Conservation (phyloP, 306 rosid species). For the Lathyrus tuberosus region DNA sequence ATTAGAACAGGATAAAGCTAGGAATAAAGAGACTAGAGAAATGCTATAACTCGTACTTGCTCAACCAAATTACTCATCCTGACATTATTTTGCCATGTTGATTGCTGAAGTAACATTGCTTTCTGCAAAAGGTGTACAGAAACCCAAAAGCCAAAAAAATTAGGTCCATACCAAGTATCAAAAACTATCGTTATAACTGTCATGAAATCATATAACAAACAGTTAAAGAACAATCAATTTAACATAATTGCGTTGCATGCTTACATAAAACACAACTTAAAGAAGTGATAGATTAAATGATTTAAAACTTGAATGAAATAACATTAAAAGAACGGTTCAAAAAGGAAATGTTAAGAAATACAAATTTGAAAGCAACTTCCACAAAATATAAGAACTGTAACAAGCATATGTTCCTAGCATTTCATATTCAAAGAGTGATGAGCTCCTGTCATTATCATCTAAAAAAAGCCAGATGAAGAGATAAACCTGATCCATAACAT, state of each 20-base stretch:
- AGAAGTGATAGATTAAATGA: conserved; percentile 17
- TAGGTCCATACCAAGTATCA: conserved; percentile 13
- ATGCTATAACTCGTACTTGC: conserved; percentile 56
- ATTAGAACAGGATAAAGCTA: conserved; percentile 36
- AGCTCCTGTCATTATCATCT: conserved; percentile 8
- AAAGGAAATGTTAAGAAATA: conserved; percentile 27
- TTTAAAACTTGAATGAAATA: conserved; percentile 16
- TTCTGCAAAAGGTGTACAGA: conserved; percentile 56
- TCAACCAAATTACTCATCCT: conserved; percentile 85
- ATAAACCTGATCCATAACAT: conserved; percentile 97
- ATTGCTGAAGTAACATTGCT: conserved; percentile 89
- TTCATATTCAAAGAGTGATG: conserved; percentile 16
- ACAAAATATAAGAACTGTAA: conserved; percentile 21
- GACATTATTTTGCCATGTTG: conserved; percentile 91
- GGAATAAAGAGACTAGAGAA: conserved; percentile 11
- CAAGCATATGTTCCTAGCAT: conserved; percentile 20
- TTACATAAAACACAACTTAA: conserved; percentile 16
- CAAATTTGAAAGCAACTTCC: conserved; percentile 22
- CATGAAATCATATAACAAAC: conserved; percentile 17
- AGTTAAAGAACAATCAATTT: conserved; percentile 29
- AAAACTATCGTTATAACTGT: conserved; percentile 17
- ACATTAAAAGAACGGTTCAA: conserved; percentile 32
- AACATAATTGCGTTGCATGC: conserved; percentile 11
- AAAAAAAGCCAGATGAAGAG: neutral
- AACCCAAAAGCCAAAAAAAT: conserved; percentile 35